Percentiles rank a stretch among this genome's conserved stretches.
These are phyloP conservation scores for Zoysia pacifica DNA, from an alignment of 176 grass and related monocot species.

Conservation along the genomic window DNA sequence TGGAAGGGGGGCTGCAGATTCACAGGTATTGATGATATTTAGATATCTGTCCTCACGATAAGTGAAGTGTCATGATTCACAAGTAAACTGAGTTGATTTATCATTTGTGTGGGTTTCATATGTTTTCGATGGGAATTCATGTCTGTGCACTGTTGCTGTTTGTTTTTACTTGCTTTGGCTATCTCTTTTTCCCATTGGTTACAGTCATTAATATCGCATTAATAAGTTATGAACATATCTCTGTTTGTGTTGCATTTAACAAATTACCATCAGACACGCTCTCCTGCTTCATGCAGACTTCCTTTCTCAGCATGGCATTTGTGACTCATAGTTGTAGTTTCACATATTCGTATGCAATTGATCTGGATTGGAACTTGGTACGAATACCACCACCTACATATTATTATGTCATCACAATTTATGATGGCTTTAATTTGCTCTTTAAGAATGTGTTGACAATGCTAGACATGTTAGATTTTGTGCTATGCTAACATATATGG, in stretches of 20 bases:
- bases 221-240: conserved; percentile 2
- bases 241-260: conserved; percentile 33
- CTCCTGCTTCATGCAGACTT: background rate
- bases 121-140: conserved; percentile 11
- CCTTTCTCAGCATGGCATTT: background rate
- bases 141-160: background rate
- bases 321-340: background rate
- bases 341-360: conserved; percentile 9
- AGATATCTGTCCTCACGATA: background rate
- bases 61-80: background rate
- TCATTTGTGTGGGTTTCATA: background rate
- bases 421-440: too few species aligned
- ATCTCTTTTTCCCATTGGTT: background rate
- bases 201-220: background rate
- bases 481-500: too few species aligned
- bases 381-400: background rate
- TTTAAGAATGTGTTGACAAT: too few species aligned
- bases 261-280: conserved; percentile 36
- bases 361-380: conserved; percentile 10
- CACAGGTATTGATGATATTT: conserved; percentile 49
- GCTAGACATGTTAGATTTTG: too few species aligned
- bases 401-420: background rate
- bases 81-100: background rate
- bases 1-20: conserved; percentile 32
- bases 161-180: conserved; percentile 2